These are phyloP conservation scores for Mytilinidion resinicola DNA, from an alignment of 495 filamentous ascomycete species.

Conservation along the genomic window DNA sequence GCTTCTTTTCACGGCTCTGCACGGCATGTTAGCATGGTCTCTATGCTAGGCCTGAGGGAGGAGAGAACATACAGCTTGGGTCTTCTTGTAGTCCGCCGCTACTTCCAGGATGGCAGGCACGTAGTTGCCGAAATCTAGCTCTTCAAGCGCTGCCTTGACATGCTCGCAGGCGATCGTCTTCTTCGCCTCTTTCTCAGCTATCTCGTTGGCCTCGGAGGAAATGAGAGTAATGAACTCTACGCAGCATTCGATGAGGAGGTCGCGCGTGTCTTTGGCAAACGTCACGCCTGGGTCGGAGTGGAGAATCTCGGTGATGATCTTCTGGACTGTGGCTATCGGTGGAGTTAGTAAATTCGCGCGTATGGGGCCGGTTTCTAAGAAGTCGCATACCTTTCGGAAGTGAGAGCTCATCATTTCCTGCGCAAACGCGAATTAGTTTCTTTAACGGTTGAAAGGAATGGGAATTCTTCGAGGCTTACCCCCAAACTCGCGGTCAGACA, in stretches of 20 bases:
- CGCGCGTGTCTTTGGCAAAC: slow-evolving; percentile 89
- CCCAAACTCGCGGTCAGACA: slow-evolving; percentile 87
- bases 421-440: background rate
- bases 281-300: slow-evolving; percentile 59
- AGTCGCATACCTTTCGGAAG: slow-evolving; percentile 74
- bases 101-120: slow-evolving; percentile 78
- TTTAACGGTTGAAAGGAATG: background rate
- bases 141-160: slow-evolving; percentile 82
- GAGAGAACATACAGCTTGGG: slow-evolving; percentile 64
- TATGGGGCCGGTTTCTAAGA: too few species aligned
- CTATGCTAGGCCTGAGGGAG: background rate
- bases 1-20: slow-evolving; percentile 90
- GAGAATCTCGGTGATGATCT: slow-evolving; percentile 93
- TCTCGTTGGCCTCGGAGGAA: slow-evolving; percentile 95
- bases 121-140: slow-evolving; percentile 88
- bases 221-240: slow-evolving; percentile 98
- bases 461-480: slow-evolving; percentile 26
- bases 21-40: slow-evolving; percentile 9
- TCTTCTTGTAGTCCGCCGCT: slow-evolving; percentile 85
- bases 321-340: slow-evolving; percentile 81
- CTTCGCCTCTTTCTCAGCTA: slow-evolving; percentile 95
- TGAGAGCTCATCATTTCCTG: slow-evolving; percentile 86
- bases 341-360: slow-evolving; percentile 4
- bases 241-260: slow-evolving; percentile 95
- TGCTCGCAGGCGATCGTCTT: slow-evolving; percentile 98